phyloP scores from a whole-genome alignment of 192 early-diverging fungal species.

The Paraglomus occultum region DNA sequence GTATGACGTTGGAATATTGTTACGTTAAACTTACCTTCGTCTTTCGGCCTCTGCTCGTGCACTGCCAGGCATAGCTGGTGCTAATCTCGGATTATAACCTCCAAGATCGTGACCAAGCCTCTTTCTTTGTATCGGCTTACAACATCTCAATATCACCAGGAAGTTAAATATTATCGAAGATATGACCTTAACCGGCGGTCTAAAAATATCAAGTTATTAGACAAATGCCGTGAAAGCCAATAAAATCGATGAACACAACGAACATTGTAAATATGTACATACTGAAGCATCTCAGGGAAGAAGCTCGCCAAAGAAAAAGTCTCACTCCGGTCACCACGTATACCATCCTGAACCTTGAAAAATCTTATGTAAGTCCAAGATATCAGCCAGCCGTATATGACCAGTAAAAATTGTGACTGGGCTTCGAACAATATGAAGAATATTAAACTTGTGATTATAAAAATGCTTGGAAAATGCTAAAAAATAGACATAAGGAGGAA shows the following conservation, averaged over 20 bases:
- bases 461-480: conserved; percentile 51
- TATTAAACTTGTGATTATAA: conserved; percentile 41
- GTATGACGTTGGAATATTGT: neutral
- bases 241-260: neutral
- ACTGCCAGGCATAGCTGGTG: conserved; percentile 47
- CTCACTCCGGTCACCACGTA: conserved; percentile 85
- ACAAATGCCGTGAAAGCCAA: neutral
- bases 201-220: conserved; percentile 29
- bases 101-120: conserved; percentile 43
- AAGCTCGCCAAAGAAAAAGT: conserved; percentile 89
- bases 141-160: conserved; percentile 52
- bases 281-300: conserved; percentile 83
- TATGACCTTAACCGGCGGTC: conserved; percentile 60
- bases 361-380: conserved; percentile 86
- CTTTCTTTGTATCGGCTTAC: conserved; percentile 46
- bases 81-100: conserved; percentile 35
- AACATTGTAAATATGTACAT: conserved; percentile 28
- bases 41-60: conserved; percentile 65
- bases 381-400: conserved; percentile 68
- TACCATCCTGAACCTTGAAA: conserved; percentile 75
- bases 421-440: conserved; percentile 48
- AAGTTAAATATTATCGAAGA: conserved; percentile 62
- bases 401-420: conserved; percentile 62
- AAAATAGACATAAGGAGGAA: neutral
- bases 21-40: conserved; percentile 48